Percentiles rank a stretch among this genome's conserved stretches.
These are phyloP conservation scores for Saccharomycopsis lassenensis DNA, from an alignment of 805 yeast genomes.

Conservation along the genomic window DNA sequence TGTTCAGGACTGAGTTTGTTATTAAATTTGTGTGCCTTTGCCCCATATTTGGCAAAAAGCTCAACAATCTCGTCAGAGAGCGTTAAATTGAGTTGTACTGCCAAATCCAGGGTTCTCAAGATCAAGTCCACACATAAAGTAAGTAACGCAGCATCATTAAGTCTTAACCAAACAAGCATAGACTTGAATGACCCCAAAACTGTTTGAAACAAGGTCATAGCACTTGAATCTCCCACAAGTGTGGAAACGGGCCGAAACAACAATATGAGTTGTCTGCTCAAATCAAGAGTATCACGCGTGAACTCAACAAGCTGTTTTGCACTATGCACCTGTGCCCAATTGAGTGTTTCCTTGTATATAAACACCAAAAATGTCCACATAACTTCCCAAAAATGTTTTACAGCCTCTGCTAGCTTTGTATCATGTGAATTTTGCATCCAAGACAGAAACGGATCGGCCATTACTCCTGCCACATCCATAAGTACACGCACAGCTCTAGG, in stretches of 20 bases:
- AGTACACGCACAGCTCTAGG: constrained; percentile 64
- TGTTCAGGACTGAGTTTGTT: constrained; percentile 64
- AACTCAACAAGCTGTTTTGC: constrained; percentile 58
- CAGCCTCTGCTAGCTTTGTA: constrained; percentile 21
- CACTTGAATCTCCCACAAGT: no score
- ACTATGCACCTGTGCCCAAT: constrained; percentile 63
- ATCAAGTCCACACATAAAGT: constrained; percentile 65
- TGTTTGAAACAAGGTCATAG: constrained; percentile 33
- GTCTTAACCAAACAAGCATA: constrained; percentile 69
- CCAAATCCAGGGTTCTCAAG: constrained; percentile 53
- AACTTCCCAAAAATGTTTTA: constrained; percentile 48
- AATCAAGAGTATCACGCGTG: constrained; percentile 76
- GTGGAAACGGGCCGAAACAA: constrained; percentile 43
- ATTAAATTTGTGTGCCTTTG: constrained; percentile 54
- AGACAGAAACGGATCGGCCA: constrained; percentile 61
- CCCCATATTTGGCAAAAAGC: constrained; percentile 51
- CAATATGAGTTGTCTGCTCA: constrained; percentile 57
- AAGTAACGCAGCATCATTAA: constrained; percentile 68
- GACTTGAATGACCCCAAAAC: constrained; percentile 54
- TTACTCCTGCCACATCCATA: constrained; percentile 57
- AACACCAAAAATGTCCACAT: constrained; percentile 66
- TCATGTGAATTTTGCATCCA: no score
- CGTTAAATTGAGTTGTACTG: constrained; percentile 39
- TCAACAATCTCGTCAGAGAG: constrained; percentile 44
- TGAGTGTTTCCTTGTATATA: constrained; percentile 54